These are phyloP conservation scores for Cyberlindnera euphorbiiphila DNA, from an alignment of 805 yeast genomes.

Conservation along the genomic window DNA sequence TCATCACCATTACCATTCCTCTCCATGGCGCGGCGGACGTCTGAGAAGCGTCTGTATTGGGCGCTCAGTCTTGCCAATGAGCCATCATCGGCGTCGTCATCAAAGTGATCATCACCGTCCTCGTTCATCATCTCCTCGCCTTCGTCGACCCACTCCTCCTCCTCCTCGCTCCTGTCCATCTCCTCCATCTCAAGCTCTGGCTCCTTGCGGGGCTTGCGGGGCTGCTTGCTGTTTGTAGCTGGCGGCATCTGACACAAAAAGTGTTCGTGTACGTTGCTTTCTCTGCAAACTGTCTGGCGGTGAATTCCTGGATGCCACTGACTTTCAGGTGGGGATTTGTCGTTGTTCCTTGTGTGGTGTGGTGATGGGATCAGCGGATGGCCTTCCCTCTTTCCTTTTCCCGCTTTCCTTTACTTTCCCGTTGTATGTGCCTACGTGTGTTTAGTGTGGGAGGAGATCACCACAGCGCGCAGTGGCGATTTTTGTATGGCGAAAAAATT, in stretches of 20 bases:
- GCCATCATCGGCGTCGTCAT: conserved; percentile 28
- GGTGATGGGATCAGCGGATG: no score
- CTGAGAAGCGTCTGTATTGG: conserved; percentile 34
- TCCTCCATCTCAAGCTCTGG: conserved; percentile 8
- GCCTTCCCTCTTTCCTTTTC: neutral
- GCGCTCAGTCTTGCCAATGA: conserved; percentile 39
- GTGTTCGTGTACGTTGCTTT: no score
- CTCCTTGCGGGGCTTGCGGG: conserved; percentile 3
- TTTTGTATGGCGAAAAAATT: no score
- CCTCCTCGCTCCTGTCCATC: conserved; percentile 9
- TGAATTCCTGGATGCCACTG: neutral
- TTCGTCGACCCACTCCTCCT: conserved; percentile 10
- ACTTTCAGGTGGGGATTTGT: neutral
- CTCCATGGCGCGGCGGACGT: conserved; percentile 18
- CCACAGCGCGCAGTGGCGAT: no score
- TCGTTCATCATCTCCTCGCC: conserved; percentile 6
- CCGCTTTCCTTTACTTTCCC: neutral
- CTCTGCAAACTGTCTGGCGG: no score
- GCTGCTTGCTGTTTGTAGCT: neutral
- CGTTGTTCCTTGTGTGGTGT: no score
- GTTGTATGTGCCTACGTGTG: no score
- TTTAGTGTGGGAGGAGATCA: no score
- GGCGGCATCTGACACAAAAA: no score
- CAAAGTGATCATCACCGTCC: conserved; percentile 14
- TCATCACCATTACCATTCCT: conserved; percentile 20